phyloP scores from a whole-genome alignment of 495 filamentous ascomycete genomes.

The Penicillium nucicola region DNA sequence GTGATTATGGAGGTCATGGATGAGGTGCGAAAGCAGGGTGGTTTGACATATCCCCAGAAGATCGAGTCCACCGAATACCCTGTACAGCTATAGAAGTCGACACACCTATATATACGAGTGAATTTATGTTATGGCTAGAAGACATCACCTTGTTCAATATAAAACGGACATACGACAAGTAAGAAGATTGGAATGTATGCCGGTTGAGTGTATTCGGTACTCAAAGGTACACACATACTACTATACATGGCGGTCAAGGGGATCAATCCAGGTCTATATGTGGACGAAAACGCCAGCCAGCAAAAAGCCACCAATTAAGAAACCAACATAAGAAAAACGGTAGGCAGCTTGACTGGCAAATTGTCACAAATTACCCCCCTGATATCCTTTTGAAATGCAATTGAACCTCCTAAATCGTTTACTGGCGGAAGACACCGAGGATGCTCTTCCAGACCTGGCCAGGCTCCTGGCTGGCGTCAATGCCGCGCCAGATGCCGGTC shows the following conservation, averaged over 20 bases:
- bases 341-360: slow-evolving; percentile 9
- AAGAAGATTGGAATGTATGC: neutral
- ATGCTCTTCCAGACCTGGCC: slow-evolving; percentile 93
- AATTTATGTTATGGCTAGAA: neutral
- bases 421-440: slow-evolving; percentile 75
- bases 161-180: no score
- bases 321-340: slow-evolving; percentile 17
- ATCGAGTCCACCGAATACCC: slow-evolving; percentile 77
- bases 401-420: slow-evolving; percentile 3
- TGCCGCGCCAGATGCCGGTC: slow-evolving; percentile 92
- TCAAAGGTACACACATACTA: slow-evolving; percentile 22
- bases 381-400: slow-evolving; percentile 6
- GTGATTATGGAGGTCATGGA: slow-evolving; percentile 96
- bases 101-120: neutral
- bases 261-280: slow-evolving; percentile 25
- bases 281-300: slow-evolving; percentile 15
- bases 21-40: slow-evolving; percentile 74
- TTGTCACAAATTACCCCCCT: slow-evolving; percentile 3
- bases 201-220: slow-evolving; percentile 20
- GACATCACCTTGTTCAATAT: no score
- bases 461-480: slow-evolving; percentile 96
- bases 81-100: slow-evolving; percentile 30
- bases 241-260: slow-evolving; percentile 27
- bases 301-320: slow-evolving; percentile 9
- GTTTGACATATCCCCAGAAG: slow-evolving; percentile 71